A percentile compares a stretch with the other conserved stretches of the same genome.
Conservation (phyloP, 768 basidiomycete species). For the Rhizopogon roseolus region DNA sequence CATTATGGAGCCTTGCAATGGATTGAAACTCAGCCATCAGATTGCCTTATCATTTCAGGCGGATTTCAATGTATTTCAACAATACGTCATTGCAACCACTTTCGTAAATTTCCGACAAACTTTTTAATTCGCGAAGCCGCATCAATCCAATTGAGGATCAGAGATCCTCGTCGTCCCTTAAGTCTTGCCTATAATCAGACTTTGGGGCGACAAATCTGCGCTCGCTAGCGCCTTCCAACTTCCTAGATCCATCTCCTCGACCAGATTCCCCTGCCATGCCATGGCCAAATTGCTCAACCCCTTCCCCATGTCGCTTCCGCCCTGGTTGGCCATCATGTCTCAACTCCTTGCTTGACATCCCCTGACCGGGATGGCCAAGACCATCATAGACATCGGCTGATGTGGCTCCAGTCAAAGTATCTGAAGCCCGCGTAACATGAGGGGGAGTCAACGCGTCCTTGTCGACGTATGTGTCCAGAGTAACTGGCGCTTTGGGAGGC, state of each 20-base stretch:
- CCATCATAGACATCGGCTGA: constrained; percentile 26
- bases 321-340: constrained; percentile 29
- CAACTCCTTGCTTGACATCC: constrained; percentile 29
- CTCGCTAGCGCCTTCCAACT: constrained; percentile 7
- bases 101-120: no score
- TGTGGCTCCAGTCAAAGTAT: constrained; percentile 28
- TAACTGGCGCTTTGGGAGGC: constrained; percentile 11
- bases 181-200: constrained; percentile 5
- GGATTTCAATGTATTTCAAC: no score
- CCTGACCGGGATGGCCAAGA: constrained; percentile 25
- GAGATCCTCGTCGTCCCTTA: no score
- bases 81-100: no score
- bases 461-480: constrained; percentile 27
- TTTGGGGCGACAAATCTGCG: constrained; percentile 3
- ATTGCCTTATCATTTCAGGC: no score
- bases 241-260: neutral
- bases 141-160: no score
- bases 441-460: constrained; percentile 21
- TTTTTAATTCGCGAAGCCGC: no score
- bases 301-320: constrained; percentile 21
- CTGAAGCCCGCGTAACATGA: constrained; percentile 7
- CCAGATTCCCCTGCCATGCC: neutral
- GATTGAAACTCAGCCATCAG: no score
- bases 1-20: no score
- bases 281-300: constrained; percentile 14